phyloP scores from a whole-genome alignment of 768 basidiomycete species.

The Mycena chlorophos region DNA sequence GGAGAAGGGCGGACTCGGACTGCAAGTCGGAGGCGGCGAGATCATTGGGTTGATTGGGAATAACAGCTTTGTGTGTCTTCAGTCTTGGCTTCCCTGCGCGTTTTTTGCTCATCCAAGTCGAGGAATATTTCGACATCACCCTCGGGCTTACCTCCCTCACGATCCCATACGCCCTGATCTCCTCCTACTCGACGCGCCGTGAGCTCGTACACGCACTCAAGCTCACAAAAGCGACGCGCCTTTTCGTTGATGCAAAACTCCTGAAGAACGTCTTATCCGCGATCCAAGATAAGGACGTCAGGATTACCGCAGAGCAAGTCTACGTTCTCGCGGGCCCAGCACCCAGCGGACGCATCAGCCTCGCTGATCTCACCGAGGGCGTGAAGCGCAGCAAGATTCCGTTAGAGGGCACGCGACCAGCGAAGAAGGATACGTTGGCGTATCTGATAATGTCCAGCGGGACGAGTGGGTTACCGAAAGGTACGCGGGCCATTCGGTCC shows the following conservation, averaged over 20 bases:
- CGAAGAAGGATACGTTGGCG: constrained; percentile 55
- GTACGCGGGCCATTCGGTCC: too few relatives aligned
- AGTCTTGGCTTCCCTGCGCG: background rate
- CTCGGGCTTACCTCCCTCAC: constrained; percentile 50
- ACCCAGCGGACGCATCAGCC: constrained; percentile 40
- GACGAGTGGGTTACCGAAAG: constrained; percentile 76
- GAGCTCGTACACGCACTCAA: constrained; percentile 55
- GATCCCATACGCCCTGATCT: constrained; percentile 54
- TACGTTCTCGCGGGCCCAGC: constrained; percentile 47
- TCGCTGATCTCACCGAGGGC: constrained; percentile 44
- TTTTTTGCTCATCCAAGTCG: background rate
- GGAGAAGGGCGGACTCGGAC: constrained; percentile 55
- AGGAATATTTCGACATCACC: constrained; percentile 59
- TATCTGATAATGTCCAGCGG: constrained; percentile 79
- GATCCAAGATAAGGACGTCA: constrained; percentile 28
- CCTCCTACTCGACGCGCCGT: constrained; percentile 54
- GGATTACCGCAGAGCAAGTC: constrained; percentile 43
- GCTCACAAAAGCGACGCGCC: constrained; percentile 46
- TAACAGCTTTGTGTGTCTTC: constrained; percentile 61
- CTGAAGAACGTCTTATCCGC: constrained; percentile 28
- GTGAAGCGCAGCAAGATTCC: constrained; percentile 40
- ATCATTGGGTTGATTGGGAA: constrained; percentile 71
- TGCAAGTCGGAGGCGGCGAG: constrained; percentile 49
- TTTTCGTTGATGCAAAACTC: constrained; percentile 55
- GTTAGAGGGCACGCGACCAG: constrained; percentile 44